phyloP scores from a whole-genome alignment of 2,329 filamentous ascomycete species.

The Alternaria incomplexa region DNA sequence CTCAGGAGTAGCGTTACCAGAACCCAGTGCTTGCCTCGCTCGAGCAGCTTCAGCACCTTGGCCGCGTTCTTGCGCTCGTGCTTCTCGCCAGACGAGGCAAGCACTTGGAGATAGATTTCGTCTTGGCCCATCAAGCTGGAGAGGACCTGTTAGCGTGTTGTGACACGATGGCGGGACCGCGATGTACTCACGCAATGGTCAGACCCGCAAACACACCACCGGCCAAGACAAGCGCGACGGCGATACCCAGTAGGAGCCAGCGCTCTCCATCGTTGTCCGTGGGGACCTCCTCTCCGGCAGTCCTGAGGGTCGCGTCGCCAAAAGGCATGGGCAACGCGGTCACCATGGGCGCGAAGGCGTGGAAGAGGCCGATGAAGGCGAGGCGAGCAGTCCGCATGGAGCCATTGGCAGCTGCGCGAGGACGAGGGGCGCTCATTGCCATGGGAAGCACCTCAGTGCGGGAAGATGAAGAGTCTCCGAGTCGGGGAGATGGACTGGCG shows the following conservation, averaged over 20 bases:
- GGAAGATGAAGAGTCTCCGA: conserved; percentile 16
- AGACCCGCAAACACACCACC: conserved; percentile 94
- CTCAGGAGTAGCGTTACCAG: conserved; percentile 90
- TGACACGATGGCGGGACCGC: conserved; percentile 3
- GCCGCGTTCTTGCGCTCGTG: conserved; percentile 86
- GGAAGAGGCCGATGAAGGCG: conserved; percentile 37
- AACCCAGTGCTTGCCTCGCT: conserved; percentile 96
- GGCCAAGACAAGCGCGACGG: conserved; percentile 79
- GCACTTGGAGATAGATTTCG: conserved; percentile 95
- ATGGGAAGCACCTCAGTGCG: conserved; percentile 22
- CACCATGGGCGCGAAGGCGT: conserved; percentile 41
- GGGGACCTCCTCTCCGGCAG: conserved; percentile 37
- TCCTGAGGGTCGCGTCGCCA: conserved; percentile 26
- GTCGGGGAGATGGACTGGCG: conserved; percentile 1
- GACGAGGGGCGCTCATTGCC: conserved; percentile 37
- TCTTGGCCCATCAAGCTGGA: conserved; percentile 73
- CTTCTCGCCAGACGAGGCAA: conserved; percentile 82
- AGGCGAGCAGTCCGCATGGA: conserved; percentile 31
- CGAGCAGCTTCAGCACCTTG: conserved; percentile 78
- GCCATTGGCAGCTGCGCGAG: conserved; percentile 37
- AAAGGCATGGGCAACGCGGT: conserved; percentile 42
- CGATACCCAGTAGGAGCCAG: conserved; percentile 82
- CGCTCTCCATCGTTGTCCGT: conserved; percentile 65
- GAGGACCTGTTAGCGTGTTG: conserved; percentile 33
- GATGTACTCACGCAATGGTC: conserved; percentile 74